Base-by-base conservation (phyloP, 768 basidiomycete genomes). In the Mycena epipterygia region DNA sequence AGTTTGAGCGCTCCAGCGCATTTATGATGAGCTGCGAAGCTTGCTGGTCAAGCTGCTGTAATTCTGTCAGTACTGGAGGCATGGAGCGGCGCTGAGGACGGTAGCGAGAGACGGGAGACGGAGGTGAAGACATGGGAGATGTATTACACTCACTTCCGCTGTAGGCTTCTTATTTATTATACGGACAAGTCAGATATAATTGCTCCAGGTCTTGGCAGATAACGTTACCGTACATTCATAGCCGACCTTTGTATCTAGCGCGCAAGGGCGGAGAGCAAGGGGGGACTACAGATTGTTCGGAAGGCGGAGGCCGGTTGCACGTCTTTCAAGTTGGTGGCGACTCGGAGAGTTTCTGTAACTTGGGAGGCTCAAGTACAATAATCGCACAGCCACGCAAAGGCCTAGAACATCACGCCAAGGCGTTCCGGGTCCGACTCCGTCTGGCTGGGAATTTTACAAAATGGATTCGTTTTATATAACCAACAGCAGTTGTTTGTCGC, bases 1-100 rank as follows among this genome's bases (percentile, higher is more conserved):
- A 79, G 74, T 60, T 78, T 61, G 83, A 81, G 69, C 83, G 88
- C 58, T 89, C 87, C 56, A 91, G 83, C 41, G 86, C 88, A 77
- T 87, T 86, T 55, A 83, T 74, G 70, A 86, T 80, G 65, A 85
- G 79, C 66, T 84, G 82, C 11, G 82, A 79, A 0, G 85, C 81
- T 81, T 89, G 87, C 61, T 83, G 76, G 75, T 88, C 84, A 59
- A 86, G 78, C 56, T 85, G 79, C 77, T 87, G 83, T 23, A 79
- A 39, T 2, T 64, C 49, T 16, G 68, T 66, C 13, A 61, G 72
- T 42, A 30, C 25, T 21, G 52, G 32, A 49, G 66, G 37, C 8
- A 59, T 41, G 6, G 66, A 68, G 12, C 68, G 64, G 51, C 72
- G 68, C 8, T 32, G 53, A 7, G 65, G 70, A 4, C 55, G 65